Evolutionary conservation across 1,139 yeast genomes (phyloP).

Genomic region (Yamadazyma mexicana): DNA sequence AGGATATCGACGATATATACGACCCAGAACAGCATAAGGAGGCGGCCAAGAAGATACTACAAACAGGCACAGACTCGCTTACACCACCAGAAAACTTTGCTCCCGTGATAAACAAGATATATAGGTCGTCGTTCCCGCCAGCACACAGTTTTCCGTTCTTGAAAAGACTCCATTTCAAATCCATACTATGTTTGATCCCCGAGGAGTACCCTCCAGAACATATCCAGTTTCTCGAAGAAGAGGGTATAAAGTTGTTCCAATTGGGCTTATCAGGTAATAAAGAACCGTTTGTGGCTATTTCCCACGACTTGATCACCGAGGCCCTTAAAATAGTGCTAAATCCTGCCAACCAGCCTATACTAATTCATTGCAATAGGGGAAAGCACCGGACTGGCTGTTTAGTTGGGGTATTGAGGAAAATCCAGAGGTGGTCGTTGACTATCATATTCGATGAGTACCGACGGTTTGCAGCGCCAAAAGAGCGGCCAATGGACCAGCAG

Average conservation of each 20-base stretch:
- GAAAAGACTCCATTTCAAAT: conserved; percentile 59
- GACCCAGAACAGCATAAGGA: conserved; percentile 28
- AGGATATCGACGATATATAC: conserved; percentile 45
- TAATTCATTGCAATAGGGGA: conserved; percentile 94
- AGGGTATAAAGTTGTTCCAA: conserved; percentile 73
- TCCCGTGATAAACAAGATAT: conserved; percentile 75
- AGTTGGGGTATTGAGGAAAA: conserved; percentile 84
- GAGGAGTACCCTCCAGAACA: conserved; percentile 88
- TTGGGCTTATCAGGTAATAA: conserved; percentile 95
- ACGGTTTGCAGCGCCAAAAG: conserved; percentile 92
- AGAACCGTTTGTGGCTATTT: conserved; percentile 88
- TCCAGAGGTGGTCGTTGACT: conserved; percentile 90
- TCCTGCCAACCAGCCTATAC: conserved; percentile 84
- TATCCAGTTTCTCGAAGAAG: conserved; percentile 54
- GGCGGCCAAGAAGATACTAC: conserved; percentile 15
- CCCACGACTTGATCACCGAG: conserved; percentile 71
- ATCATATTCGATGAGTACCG: conserved; percentile 95
- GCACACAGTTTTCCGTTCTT: conserved; percentile 77
- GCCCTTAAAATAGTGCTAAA: conserved; percentile 80
- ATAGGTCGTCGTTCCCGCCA: conserved; percentile 88
- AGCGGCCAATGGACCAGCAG: conserved; percentile 92
- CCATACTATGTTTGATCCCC: conserved; percentile 82
- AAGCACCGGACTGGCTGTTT: conserved; percentile 96
- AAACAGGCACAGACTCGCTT: conserved; percentile 13
- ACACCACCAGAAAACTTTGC: conserved; percentile 93